Conservation (phyloP, 768 basidiomycete genomes). For the Auricularia sp. region DNA sequence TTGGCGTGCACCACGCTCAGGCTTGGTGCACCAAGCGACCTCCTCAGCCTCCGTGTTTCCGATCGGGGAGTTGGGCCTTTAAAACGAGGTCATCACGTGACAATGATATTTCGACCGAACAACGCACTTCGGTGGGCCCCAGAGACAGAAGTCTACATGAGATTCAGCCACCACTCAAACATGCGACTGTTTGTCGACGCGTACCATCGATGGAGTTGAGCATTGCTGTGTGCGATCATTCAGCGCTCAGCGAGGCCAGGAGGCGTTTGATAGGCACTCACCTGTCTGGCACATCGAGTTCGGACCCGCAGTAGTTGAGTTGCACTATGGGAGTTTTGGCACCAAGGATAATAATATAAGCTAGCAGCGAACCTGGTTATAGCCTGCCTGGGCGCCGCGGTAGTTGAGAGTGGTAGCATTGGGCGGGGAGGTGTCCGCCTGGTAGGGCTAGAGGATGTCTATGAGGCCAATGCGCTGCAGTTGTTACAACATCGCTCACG, state of each 20-base stretch:
- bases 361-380: conserved; percentile 16
- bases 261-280: neutral
- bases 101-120: neutral
- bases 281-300: conserved; percentile 2
- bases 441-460: conserved; percentile 34
- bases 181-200: neutral
- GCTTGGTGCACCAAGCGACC: conserved; percentile 72
- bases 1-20: conserved; percentile 58
- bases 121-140: conserved; percentile 37
- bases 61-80: conserved; percentile 37
- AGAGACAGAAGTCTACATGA: conserved; percentile 56
- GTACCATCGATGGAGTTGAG: conserved; percentile 16
- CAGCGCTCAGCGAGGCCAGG: conserved; percentile 18
- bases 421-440: conserved; percentile 29
- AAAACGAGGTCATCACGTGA: neutral
- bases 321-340: neutral
- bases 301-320: conserved; percentile 2
- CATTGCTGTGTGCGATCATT: conserved; percentile 2
- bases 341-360: neutral
- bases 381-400: conserved; percentile 12
- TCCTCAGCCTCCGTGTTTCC: conserved; percentile 59
- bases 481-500: conserved; percentile 1
- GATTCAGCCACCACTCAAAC: neutral
- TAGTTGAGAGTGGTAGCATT: conserved; percentile 6
- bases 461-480: neutral